A percentile compares a stretch with the other conserved stretches of the same genome.
Evolutionary conservation across 441 rosid species (phyloP).

Genomic region (Pelargonium cotyledonis): DNA sequence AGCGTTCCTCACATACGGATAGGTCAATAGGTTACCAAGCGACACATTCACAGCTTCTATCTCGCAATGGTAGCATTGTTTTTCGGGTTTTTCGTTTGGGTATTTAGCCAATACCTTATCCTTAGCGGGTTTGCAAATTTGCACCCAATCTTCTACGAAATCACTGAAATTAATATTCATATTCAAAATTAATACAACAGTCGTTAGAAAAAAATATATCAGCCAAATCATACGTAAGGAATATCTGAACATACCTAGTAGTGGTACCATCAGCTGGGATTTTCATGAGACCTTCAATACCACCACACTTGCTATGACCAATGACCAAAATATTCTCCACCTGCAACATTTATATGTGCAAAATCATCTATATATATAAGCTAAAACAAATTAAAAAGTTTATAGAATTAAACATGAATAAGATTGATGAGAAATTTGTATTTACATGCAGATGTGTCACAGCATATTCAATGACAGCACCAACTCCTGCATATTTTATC

Average conservation of each 20-base stretch:
- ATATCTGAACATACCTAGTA: slow-evolving; percentile 30
- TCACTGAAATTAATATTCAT: slow-evolving; percentile 41
- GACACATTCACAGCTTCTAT: slow-evolving; percentile 97
- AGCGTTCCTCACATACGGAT: slow-evolving; percentile 77
- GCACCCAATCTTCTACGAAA: slow-evolving; percentile 84
- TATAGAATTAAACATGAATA: too few relatives aligned
- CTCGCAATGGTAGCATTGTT: slow-evolving; percentile 72
- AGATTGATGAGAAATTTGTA: background rate
- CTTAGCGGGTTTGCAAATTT: slow-evolving; percentile 67
- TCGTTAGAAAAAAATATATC: background rate
- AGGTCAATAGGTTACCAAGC: slow-evolving; percentile 77
- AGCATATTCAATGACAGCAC: slow-evolving; percentile 96
- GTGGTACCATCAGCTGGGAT: slow-evolving; percentile 65
- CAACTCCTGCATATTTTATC: slow-evolving; percentile 73
- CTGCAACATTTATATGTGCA: slow-evolving; percentile 31
- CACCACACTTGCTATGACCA: slow-evolving; percentile 94
- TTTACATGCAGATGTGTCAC: slow-evolving; percentile 83
- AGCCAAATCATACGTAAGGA: background rate
- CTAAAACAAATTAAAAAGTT: background rate
- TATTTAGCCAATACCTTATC: slow-evolving; percentile 50
- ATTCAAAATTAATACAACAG: background rate
- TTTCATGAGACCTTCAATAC: slow-evolving; percentile 84
- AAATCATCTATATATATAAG: background rate
- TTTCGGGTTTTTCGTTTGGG: slow-evolving; percentile 33
- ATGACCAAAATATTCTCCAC: slow-evolving; percentile 82